Base-by-base conservation (phyloP, 192 early-diverging fungal genomes). In the Podila clonocystis region DNA sequence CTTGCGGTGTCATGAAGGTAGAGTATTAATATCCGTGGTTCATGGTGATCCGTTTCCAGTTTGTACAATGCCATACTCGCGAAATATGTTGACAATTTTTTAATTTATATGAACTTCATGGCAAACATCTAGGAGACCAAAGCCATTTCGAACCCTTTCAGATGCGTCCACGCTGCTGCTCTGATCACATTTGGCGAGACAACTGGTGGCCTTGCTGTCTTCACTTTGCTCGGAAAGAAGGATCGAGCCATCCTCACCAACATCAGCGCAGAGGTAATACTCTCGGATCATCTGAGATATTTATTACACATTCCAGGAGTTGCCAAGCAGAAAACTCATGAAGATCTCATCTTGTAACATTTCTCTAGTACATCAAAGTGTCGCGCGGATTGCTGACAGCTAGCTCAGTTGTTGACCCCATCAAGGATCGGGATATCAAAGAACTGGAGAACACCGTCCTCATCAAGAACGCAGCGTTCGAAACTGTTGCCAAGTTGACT, bases 181-280 rank as follows among this genome's bases (percentile, higher is more conserved):
- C 67, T 90, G 50, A 82, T 82, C 30, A 88, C 87, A 9, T 87
- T 90, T 80, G 87, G 84, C 20, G 89, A 90, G 72, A 90, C 89
- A 26, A 76, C 87, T 2, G 85, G 87, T 45, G 89, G 82, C 49
- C 74, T 90, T 31, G 87, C 89, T 17, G 77, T 86, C 4, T 72
- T 88, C 9, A 84, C 79, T 26, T 69, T 83, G 5, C 68, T 90
- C n/a, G 70, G 72, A 19, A 83, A 82, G 50, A 86, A 88, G 55
- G 84, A 87, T 66, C 64, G 82, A 36, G 89, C 87, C 11, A 90
- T 87, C 28, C 67, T 88, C 9, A 78, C 74, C 29, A 82, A 70
- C 28, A 68, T 88, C n/a, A 87, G 83, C 60, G 84, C 86, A 17
- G 87, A 90, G 72, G 89, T 90, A 69, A 45, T 45, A 17, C 41